phyloP scores from a whole-genome alignment of 2,329 filamentous ascomycete species.

The Thielaviopsis ethacetica region DNA sequence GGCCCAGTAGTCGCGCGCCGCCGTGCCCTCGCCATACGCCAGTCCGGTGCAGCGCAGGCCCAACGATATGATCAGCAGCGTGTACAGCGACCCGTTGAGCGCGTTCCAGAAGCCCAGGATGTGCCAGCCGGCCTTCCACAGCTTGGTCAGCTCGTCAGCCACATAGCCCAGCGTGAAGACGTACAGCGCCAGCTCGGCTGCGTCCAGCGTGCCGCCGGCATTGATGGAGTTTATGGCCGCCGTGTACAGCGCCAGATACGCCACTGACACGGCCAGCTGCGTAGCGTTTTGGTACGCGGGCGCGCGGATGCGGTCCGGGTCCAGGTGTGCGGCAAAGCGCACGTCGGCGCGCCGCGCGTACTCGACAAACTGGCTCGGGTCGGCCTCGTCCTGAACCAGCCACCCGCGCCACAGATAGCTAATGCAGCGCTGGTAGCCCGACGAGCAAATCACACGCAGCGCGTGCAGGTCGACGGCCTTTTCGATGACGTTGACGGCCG shows the following conservation, averaged over 20 bases:
- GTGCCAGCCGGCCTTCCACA: constrained; percentile 84
- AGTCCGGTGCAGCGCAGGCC: constrained; percentile 65
- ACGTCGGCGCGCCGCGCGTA: constrained; percentile 71
- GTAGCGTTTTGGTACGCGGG: constrained; percentile 85
- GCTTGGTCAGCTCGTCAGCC: constrained; percentile 71
- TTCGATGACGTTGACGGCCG: constrained; percentile 77
- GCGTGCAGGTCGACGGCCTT: constrained; percentile 88
- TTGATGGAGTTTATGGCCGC: constrained; percentile 91
- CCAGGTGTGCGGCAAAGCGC: constrained; percentile 64
- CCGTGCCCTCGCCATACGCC: constrained; percentile 27
- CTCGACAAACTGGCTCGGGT: constrained; percentile 76
- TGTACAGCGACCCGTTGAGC: constrained; percentile 76
- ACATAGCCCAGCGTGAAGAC: constrained; percentile 84
- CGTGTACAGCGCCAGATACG: constrained; percentile 77
- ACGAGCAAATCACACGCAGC: constrained; percentile 71
- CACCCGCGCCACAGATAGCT: constrained; percentile 86
- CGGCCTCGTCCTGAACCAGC: constrained; percentile 89
- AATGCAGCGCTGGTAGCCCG: constrained; percentile 92
- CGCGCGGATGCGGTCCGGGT: constrained; percentile 86
- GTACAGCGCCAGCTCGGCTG: constrained; percentile 72
- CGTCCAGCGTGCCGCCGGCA: constrained; percentile 62
- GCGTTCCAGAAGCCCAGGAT: constrained; percentile 96
- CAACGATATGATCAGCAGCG: constrained; percentile 62
- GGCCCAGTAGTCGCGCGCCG: constrained; percentile 46
- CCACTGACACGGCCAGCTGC: constrained; percentile 67